Conservation (phyloP, 208 protist species). For the Perkinsela sp. region DNA sequence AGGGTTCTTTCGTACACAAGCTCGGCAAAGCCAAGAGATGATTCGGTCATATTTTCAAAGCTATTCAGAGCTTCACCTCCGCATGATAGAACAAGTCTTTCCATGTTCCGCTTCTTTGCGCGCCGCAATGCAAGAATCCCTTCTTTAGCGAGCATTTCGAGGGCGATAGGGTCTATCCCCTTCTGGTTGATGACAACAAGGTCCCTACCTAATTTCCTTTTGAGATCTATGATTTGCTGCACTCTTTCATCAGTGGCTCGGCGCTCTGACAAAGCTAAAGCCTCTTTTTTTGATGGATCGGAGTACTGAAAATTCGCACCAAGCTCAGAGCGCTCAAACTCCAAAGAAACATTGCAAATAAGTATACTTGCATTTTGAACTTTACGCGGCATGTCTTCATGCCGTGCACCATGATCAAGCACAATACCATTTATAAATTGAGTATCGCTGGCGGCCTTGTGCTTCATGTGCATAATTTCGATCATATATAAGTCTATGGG, state of each 20-base stretch:
- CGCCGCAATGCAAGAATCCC: constrained; percentile 91
- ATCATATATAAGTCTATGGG: constrained; percentile 96
- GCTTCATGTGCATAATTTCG: constrained; percentile 97
- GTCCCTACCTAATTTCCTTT: constrained; percentile 70
- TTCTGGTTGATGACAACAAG: constrained; percentile 99
- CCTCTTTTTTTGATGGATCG: constrained; percentile 79
- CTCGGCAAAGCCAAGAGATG: constrained; percentile 81
- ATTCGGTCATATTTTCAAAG: constrained; percentile 78
- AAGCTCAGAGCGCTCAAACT: constrained; percentile 97
- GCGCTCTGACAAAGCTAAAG: constrained; percentile 84
- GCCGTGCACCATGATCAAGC: constrained; percentile 95
- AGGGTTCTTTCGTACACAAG: constrained; percentile 88
- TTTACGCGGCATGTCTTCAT: constrained; percentile 91
- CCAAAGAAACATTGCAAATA: constrained; percentile 95
- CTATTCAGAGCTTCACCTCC: constrained; percentile 91
- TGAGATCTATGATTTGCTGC: constrained; percentile 92
- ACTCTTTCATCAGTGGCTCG: constrained; percentile 86
- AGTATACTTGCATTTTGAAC: constrained; percentile 92
- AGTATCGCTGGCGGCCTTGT: constrained; percentile 80
- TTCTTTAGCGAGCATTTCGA: constrained; percentile 95
- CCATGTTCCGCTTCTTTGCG: constrained; percentile 97
- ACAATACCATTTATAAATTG: constrained; percentile 93
- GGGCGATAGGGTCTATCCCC: constrained; percentile 97
- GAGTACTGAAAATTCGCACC: constrained; percentile 93
- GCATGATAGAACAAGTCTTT: constrained; percentile 83